phyloP scores from a whole-genome alignment of 2,329 filamentous ascomycete genomes.

The Pseudogymnoascus sp. region DNA sequence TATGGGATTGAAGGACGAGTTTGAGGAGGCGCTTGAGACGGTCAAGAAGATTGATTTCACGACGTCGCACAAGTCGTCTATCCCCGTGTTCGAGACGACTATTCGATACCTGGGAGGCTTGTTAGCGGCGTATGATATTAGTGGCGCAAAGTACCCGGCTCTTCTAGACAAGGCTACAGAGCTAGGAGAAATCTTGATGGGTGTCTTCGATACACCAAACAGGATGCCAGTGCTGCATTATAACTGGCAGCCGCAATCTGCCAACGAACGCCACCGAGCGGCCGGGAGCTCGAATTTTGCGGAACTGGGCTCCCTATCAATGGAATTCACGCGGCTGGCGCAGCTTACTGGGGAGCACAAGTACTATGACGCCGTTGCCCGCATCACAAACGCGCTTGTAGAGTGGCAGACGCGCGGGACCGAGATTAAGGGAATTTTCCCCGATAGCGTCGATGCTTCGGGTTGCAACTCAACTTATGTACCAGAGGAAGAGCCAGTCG shows the following conservation, averaged over 20 bases:
- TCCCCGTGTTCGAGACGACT: conserved; percentile 33
- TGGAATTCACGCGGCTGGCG: conserved; percentile 85
- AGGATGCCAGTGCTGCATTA: conserved; percentile 34
- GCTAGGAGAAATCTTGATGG: conserved; percentile 27
- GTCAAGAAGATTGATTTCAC: conserved; percentile 76
- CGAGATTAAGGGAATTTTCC: conserved; percentile 70
- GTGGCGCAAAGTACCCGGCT: conserved; percentile 21
- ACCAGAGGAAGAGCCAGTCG: neutral
- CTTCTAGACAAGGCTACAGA: conserved; percentile 27
- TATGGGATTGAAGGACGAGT: conserved; percentile 70
- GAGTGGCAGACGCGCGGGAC: conserved; percentile 58
- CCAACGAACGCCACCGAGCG: conserved; percentile 56
- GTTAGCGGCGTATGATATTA: conserved; percentile 30
- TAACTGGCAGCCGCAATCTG: conserved; percentile 52
- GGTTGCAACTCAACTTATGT: conserved; percentile 59
- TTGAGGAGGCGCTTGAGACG: conserved; percentile 64
- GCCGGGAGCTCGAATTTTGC: conserved; percentile 46
- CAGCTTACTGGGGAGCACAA: conserved; percentile 73
- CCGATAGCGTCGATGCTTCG: conserved; percentile 65
- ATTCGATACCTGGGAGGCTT: conserved; percentile 33
- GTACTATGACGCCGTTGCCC: conserved; percentile 84
- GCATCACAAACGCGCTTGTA: conserved; percentile 73
- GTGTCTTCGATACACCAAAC: conserved; percentile 45
- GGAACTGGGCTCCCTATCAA: conserved; percentile 55
- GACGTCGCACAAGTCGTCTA: conserved; percentile 35